A percentile compares a stretch with the other conserved stretches of the same genome.
phyloP scores from a whole-genome alignment of 371 early-diverging fungal species.

The Mucor saturninus region DNA sequence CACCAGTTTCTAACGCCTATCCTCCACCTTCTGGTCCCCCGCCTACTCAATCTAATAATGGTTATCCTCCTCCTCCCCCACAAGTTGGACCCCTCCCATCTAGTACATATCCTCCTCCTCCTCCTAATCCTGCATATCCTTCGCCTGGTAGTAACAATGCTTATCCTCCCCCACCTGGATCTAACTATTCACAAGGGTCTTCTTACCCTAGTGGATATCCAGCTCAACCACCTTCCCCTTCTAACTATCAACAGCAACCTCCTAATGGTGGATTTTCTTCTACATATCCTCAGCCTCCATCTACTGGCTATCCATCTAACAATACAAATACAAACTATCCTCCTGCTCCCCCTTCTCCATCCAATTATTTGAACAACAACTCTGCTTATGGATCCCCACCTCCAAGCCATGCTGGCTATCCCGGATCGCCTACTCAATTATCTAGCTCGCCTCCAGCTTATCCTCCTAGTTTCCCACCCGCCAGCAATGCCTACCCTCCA shows the following conservation, averaged over 20 bases:
- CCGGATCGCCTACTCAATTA: neutral
- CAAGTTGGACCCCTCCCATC: conserved; percentile 12
- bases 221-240: conserved; percentile 9
- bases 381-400: conserved; percentile 7
- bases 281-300: conserved; percentile 14
- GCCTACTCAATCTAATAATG: neutral
- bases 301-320: neutral
- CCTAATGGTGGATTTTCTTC: neutral
- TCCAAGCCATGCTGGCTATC: neutral
- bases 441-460: conserved; percentile 12
- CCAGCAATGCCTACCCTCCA: conserved; percentile 3
- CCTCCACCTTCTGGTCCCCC: conserved; percentile 18
- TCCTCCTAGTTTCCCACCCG: conserved; percentile 6
- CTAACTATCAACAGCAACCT: conserved; percentile 1
- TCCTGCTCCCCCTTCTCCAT: conserved; percentile 17
- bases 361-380: conserved; percentile 5
- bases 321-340: conserved; percentile 16
- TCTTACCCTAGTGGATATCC: conserved; percentile 7
- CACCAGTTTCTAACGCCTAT: conserved; percentile 11
- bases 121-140: conserved; percentile 7
- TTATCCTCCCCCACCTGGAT: conserved; percentile 15
- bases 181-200: conserved; percentile 5
- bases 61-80: conserved; percentile 21
- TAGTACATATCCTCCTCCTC: conserved; percentile 21
- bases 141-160: neutral